These are phyloP conservation scores for Clitocybe nebularis DNA, from an alignment of 1,284 basidiomycete genomes.

Conservation along the genomic window DNA sequence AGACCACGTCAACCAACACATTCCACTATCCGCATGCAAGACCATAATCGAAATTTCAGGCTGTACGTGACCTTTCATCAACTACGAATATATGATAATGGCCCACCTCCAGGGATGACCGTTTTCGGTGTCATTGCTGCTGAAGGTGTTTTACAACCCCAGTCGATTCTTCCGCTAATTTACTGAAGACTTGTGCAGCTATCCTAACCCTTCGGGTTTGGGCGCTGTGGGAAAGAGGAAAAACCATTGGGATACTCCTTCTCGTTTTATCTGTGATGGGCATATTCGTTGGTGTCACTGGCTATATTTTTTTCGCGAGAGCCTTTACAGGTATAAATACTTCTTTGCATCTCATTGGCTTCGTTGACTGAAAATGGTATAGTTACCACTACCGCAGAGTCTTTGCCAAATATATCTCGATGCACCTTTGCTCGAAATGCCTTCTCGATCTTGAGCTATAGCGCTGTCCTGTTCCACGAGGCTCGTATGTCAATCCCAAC, in stretches of 20 bases:
- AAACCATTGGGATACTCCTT: not conserved
- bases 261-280: not conserved
- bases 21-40: no score
- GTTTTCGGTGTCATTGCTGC: no score
- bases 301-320: not conserved
- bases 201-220: slow-evolving; percentile 4
- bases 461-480: not conserved
- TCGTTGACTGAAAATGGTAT: not conserved
- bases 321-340: not conserved
- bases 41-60: no score
- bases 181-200: no score
- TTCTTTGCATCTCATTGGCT: no score
- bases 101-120: no score
- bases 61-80: no score
- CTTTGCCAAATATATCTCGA: not conserved
- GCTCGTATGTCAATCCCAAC: not conserved
- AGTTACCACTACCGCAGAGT: not conserved
- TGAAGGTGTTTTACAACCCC: no score
- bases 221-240: slow-evolving; percentile 4
- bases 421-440: not conserved
- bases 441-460: not conserved
- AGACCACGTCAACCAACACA: no score
- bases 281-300: not conserved
- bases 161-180: no score
- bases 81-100: no score